Base-by-base conservation (phyloP, 306 rosid species). In the Benincasa hispida region DNA sequence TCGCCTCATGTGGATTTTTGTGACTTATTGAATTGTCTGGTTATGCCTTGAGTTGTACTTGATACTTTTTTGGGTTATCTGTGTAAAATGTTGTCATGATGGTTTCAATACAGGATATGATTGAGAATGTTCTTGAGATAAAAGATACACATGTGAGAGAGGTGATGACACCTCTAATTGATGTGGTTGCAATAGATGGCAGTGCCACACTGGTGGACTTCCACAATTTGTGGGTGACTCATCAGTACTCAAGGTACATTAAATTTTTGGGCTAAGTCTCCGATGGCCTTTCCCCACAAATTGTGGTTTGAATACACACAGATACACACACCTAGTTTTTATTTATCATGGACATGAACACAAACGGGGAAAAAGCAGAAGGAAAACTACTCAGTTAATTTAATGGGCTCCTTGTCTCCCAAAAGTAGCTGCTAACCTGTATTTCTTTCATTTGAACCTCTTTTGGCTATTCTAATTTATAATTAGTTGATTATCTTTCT, bases 141-240 rank as follows among this genome's bases (percentile, higher is more conserved):
- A 95, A 95, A 84, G 99, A 90, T 82, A 95, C 98, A 6, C 92
- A 89, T 80, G 99, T 95, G 54, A 85, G 98, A 85, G 99, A 95
- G 87, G 99, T 95, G 80, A 95, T 95, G 99, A 95, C 99, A n/a
- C 99, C 98, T 67, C 99, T 95, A 61, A 97, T 95, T 62, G 99
- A 92, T 80, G 97, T 95, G 78, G 99, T 95, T 77, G 99, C 99
- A 78, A 95, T 95, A 19, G 98, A 92, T 87, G 87, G 88, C 30
- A 82, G 93, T 89, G 86, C 90, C 74, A 95, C 91, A 39, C 90
- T 95, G 30, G 87, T 95, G 61, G 98, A 92, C 82, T 95, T 95
- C 84, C 95, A 89, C 58, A 82, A 82, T 83, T 80, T 90, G 87
- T 95, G 98, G 99, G 87, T 89, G 74, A 90, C 98, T 79, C 99